Evolutionary conservation across 164 flowering plant species (phyloP).

Genomic region (Stephania japonica): DNA sequence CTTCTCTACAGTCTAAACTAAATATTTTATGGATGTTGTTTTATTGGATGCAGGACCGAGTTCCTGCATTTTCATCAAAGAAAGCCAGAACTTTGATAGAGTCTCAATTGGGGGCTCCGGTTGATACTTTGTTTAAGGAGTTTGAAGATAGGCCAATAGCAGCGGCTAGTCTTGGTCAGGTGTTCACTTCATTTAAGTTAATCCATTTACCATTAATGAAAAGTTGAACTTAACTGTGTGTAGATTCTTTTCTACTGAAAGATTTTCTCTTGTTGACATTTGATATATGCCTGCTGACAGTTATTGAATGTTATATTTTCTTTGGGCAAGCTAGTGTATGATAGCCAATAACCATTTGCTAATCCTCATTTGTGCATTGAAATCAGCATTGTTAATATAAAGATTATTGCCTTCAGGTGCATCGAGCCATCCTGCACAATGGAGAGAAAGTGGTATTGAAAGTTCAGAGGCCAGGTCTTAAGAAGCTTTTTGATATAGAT

Average conservation of each 20-base stretch:
- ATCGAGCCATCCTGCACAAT: conserved; percentile 80
- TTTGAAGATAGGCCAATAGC: conserved; percentile 94
- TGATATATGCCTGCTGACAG: no score
- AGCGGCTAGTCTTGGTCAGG: conserved; percentile 99
- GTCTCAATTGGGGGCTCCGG: conserved; percentile 76
- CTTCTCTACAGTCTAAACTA: background rate
- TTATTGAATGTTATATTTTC: no score
- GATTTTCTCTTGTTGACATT: no score
- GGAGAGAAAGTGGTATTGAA: conserved; percentile 91
- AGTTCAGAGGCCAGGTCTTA: conserved; percentile 96
- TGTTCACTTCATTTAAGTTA: conserved; percentile 30
- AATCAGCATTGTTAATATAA: background rate
- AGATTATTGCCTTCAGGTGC: conserved; percentile 51
- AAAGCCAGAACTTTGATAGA: conserved; percentile 71
- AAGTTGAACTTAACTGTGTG: background rate
- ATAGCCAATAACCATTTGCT: no score
- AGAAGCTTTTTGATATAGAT: conserved; percentile 94
- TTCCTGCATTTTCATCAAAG: conserved; percentile 81
- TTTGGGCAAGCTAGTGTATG: no score
- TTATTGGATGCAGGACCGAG: conserved; percentile 23
- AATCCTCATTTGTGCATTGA: background rate
- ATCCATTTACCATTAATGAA: background rate
- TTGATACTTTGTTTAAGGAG: conserved; percentile 57
- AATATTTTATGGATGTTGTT: background rate
- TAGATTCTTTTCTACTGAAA: conserved; percentile 3